Conservation (phyloP, 106 monocot species). For the Vanilla planifolia region DNA sequence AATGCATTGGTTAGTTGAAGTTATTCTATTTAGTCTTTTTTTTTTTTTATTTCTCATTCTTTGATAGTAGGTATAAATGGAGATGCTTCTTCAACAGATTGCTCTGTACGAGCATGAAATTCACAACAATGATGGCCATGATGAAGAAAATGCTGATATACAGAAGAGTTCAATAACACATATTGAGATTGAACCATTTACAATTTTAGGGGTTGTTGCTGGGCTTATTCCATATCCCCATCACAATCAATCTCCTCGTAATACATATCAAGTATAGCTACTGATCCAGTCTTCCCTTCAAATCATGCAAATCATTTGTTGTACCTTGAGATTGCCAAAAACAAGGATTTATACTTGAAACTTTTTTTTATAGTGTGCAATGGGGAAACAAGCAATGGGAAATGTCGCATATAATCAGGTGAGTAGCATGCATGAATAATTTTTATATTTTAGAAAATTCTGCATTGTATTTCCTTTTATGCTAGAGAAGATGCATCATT, state of each 20-base stretch:
- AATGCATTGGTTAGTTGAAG: constrained; percentile 75
- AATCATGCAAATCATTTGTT: background rate
- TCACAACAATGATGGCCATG: constrained; percentile 15
- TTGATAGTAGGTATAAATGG: too few species aligned
- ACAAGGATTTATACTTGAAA: constrained; percentile 4
- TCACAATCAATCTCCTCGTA: constrained; percentile 97
- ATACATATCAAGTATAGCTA: constrained; percentile 84
- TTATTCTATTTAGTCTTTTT: background rate
- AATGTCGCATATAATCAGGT: constrained; percentile 98
- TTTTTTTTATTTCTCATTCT: background rate
- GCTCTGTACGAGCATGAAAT: constrained; percentile 66
- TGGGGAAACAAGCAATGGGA: constrained; percentile 99
- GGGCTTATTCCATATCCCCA: constrained; percentile 98
- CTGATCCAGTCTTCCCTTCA: background rate
- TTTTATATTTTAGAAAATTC: background rate
- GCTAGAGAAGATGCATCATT: background rate
- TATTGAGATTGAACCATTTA: constrained; percentile 96
- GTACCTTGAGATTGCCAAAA: too few species aligned
- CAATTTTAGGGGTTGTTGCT: constrained; percentile 86
- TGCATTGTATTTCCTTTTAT: background rate
- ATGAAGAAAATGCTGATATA: constrained; percentile 21
- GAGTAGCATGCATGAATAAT: constrained; percentile 12
- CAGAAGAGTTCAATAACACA: constrained; percentile 63
- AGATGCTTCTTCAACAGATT: constrained; percentile 38
- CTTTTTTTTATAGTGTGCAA: constrained; percentile 65